Percentiles rank a stretch among this genome's conserved stretches.
These are phyloP conservation scores for Colletotrichum melonis DNA, from an alignment of 2,329 filamentous ascomycete genomes.

Conservation along the genomic window DNA sequence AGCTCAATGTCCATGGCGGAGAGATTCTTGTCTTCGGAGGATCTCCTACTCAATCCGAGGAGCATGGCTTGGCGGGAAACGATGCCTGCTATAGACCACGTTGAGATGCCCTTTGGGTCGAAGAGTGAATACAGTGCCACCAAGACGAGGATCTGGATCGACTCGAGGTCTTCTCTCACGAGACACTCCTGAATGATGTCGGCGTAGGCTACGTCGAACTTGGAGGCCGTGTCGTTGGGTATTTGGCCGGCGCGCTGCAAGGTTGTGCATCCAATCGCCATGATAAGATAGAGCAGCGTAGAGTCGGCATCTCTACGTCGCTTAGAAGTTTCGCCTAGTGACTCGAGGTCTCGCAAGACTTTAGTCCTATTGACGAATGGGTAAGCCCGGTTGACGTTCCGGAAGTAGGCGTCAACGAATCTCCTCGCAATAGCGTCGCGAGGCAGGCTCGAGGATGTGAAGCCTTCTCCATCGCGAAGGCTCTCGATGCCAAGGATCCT, in stretches of 20 bases:
- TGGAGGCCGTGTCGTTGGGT: constrained; percentile 44
- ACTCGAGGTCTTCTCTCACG: constrained; percentile 47
- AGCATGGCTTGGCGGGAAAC: constrained; percentile 52
- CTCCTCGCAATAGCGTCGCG: constrained; percentile 42
- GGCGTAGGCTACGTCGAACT: constrained; percentile 51
- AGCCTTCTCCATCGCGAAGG: constrained; percentile 16
- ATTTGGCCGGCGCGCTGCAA: constrained; percentile 55
- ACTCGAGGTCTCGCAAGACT: constrained; percentile 48
- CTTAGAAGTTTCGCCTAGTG: constrained; percentile 39
- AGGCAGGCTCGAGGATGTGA: constrained; percentile 35
- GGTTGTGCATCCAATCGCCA: constrained; percentile 59
- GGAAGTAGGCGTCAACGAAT: constrained; percentile 57
- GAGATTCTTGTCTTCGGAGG: constrained; percentile 41
- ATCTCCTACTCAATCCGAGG: constrained; percentile 49
- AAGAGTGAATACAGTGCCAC: constrained; percentile 57
- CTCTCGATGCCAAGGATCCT: constrained; percentile 26
- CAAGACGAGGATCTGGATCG: constrained; percentile 54
- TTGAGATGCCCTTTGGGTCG: constrained; percentile 51
- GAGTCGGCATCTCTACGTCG: constrained; percentile 43
- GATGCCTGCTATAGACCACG: constrained; percentile 54
- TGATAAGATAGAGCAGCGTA: constrained; percentile 54
- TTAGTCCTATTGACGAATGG: constrained; percentile 54
- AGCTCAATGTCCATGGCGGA: constrained; percentile 45
- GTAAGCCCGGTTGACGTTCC: constrained; percentile 57
- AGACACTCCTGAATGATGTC: constrained; percentile 56